Percentiles rank a stretch among this genome's conserved stretches.
phyloP scores from a whole-genome alignment of 768 basidiomycete species.

The Filobasidium wieringae region DNA sequence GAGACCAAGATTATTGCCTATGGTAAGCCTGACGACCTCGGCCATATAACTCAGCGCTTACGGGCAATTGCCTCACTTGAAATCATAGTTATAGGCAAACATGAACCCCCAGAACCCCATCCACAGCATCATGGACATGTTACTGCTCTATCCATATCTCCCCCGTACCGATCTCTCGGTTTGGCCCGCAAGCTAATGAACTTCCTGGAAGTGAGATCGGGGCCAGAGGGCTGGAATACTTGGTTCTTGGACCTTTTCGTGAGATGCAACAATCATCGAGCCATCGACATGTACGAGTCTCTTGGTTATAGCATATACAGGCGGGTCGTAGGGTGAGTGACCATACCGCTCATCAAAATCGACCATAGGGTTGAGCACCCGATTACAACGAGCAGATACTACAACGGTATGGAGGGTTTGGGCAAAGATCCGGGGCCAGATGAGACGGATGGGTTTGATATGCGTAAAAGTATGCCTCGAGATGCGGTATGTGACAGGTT shows the following conservation, averaged over 20 bases:
- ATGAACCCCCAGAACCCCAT: conserved; percentile 40
- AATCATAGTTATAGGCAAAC: conserved; percentile 67
- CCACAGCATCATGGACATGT: conserved; percentile 57
- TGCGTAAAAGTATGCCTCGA: conserved; percentile 12
- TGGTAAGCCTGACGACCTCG: conserved; percentile 46
- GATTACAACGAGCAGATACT: conserved; percentile 20
- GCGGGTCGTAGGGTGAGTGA: conserved; percentile 78
- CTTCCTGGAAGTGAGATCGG: conserved; percentile 72
- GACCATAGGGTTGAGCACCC: conserved; percentile 56
- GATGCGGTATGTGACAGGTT: conserved; percentile 11
- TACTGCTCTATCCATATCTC: conserved; percentile 87
- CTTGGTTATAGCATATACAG: conserved; percentile 89
- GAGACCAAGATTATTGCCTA: conserved; percentile 80
- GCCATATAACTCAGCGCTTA: not conserved
- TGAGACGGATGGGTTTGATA: conserved; percentile 30
- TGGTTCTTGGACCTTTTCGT: conserved; percentile 96
- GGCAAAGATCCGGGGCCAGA: conserved; percentile 22
- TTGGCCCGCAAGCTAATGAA: conserved; percentile 79
- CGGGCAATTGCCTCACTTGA: not conserved
- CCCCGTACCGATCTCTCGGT: conserved; percentile 76
- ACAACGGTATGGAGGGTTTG: conserved; percentile 33
- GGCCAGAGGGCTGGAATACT: conserved; percentile 40
- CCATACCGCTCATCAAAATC: conserved; percentile 72
- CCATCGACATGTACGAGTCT: conserved; percentile 82
- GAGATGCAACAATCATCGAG: conserved; percentile 69